Base-by-base conservation (phyloP, 2,329 filamentous ascomycete species). In the Paecilomyces fulvus region DNA sequence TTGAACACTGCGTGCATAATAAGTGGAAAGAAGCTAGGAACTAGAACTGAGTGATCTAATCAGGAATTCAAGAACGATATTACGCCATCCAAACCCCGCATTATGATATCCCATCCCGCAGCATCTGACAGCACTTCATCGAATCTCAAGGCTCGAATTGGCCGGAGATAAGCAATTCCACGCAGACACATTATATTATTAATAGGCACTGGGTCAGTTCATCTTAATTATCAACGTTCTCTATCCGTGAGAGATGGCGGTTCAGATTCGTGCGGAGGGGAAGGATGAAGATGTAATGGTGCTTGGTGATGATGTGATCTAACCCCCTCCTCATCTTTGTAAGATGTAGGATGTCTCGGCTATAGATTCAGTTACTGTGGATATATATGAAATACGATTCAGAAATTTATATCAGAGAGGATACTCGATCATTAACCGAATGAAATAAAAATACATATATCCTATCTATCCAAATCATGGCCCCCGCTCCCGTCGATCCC, bases 401-500 rank as follows among this genome's bases (percentile, higher is more conserved):
- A 37, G n/a, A 31, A 23, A 25, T 49, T 10, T 25, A 25, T 21
- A 23, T 20, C 9, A 52, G 2, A 11, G 20, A 30, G 8, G 12
- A 3, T 30, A 33, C 37, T 3, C n/a, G 30, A 7, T 28, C 21
- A 58, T 31, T 30, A 43, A 51, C 60, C 17, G 12, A 56, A 37
- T 14, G 11, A 14, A 37, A 14, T 4, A 37, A 37, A 37, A 37
- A n/a, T 46, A 6, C n/a, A 28, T 28, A 28, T 28, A 28, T 28
- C 7, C 2, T 28, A 28, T 28, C 25, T 28, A 28, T 28, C 23
- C 48, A 51, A 59, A 72, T 20, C 54, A 82, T 83, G 79, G 78
- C 80, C 52, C 84, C 84, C 8, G 78, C 79, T 62, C 79, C 85
- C 43, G 85, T 89, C 61, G 77, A 84, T 55, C 73, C 82, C 4